A percentile compares a stretch with the other conserved stretches of the same genome.
Conservation (phyloP, 202 grass and related monocot species). For the Tripidium arundinaceum region DNA sequence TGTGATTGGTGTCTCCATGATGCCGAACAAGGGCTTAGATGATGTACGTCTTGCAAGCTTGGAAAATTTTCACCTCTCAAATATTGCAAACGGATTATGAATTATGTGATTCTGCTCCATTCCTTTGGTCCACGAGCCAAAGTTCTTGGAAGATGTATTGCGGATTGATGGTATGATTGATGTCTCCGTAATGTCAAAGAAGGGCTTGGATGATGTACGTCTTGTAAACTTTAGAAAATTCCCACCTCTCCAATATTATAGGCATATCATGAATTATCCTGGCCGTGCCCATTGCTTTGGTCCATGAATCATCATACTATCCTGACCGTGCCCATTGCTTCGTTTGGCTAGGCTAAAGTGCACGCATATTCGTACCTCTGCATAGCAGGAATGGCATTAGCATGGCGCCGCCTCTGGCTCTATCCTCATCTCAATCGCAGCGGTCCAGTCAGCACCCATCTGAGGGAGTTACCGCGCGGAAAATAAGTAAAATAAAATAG, state of each 20-base stretch:
- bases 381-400: background rate
- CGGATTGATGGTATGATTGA: no score
- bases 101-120: conserved; percentile 36
- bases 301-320: background rate
- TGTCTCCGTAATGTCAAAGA: no score
- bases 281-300: no score
- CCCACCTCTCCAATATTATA: no score
- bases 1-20: conserved; percentile 49
- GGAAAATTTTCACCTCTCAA: conserved; percentile 71
- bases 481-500: no score
- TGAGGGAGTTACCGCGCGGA: no score
- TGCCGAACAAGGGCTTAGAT: conserved; percentile 45
- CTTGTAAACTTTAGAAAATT: no score
- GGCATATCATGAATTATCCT: no score
- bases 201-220: no score
- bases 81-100: conserved; percentile 58
- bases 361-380: background rate
- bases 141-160: conserved; percentile 42
- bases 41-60: conserved; percentile 46
- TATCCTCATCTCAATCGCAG: background rate
- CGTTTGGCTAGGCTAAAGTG: background rate
- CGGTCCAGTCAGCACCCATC: no score
- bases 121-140: conserved; percentile 51
- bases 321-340: background rate
- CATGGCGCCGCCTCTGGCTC: background rate